Percentiles rank a stretch among this genome's conserved stretches.
Conservation (phyloP, 176 grass and related monocot genomes). For the Avena sativa region DNA sequence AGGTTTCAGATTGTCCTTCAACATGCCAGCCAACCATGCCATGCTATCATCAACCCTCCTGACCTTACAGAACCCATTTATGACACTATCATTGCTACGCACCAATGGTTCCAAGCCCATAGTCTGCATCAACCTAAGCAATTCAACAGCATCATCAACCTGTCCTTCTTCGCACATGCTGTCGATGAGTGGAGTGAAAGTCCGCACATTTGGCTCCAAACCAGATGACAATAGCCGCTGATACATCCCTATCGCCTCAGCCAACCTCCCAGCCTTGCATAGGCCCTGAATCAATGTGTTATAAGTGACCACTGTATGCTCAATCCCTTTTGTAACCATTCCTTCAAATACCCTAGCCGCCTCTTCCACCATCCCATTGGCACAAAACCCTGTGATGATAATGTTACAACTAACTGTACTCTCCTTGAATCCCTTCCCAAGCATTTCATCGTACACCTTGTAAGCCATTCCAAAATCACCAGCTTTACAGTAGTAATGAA, state of each 20-base stretch:
- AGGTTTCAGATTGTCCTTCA: slow-evolving; percentile 79
- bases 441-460: slow-evolving; percentile 76
- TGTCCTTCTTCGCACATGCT: slow-evolving; percentile 64
- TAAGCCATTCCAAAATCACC: slow-evolving; percentile 67
- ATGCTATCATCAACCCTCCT: slow-evolving; percentile 68
- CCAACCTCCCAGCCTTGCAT: slow-evolving; percentile 61
- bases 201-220: slow-evolving; percentile 58
- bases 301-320: slow-evolving; percentile 70
- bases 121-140: slow-evolving; percentile 70
- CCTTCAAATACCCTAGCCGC: slow-evolving; percentile 58
- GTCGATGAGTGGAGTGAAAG: slow-evolving; percentile 68
- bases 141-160: slow-evolving; percentile 59
- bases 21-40: slow-evolving; percentile 74
- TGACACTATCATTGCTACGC: slow-evolving; percentile 66
- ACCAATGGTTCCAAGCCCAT: slow-evolving; percentile 63
- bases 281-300: slow-evolving; percentile 74
- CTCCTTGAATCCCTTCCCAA: slow-evolving; percentile 60
- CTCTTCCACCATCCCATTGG: slow-evolving; percentile 57
- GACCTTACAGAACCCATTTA: slow-evolving; percentile 70
- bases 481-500: slow-evolving; percentile 50
- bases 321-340: slow-evolving; percentile 65
- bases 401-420: slow-evolving; percentile 70
- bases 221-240: slow-evolving; percentile 53
- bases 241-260: slow-evolving; percentile 51
- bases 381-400: slow-evolving; percentile 56